Base-by-base conservation (phyloP, 768 basidiomycete species). In the Naganishia antarctica region DNA sequence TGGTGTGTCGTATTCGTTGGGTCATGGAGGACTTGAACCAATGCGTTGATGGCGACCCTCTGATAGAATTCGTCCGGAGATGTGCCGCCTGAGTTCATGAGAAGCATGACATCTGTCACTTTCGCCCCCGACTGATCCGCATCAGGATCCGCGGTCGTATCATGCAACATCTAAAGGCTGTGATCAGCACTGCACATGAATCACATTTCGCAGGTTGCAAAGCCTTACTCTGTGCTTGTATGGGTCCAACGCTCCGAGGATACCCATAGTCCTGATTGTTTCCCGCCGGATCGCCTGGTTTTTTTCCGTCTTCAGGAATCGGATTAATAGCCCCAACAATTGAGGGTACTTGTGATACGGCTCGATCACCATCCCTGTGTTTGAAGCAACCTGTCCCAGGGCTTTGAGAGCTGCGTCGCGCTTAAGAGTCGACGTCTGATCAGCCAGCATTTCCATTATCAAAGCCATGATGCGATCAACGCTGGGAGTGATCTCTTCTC, bases 61-160 rank as follows among this genome's bases (percentile, higher is more conserved):
- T 98, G 96, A 79, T 92, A 99, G 78, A 93, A 98, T 74, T 97
- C 94, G 68, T 98, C 96, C 5, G 90, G 86, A 21, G 85, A 82
- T 18, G 86, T 81, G 23, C 74, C 73, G 23, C 69, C 69, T 1
- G 74, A 69, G 66, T 78, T 78, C 71, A 79, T 78, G 16, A 79
- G 70, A 31, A 79, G 68, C 41, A 77, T 74, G 50, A 80, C 79
- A 63, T 81, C 80, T 21, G 79, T 80, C 31, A 78, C 76, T 43
- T 75, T 71, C 4, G 76, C 68, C 26, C 78, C 81, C 6, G 81
- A 82, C 18, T 85, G 82, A 70, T 85, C 86, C 49, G 82, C 83
- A 49, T 86, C 80, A 12, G 87, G 84, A 34, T 89, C 87, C 68
- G 87, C 86, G 67, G 74, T 71, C 29, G 73, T 73, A 18, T 79